phyloP scores from a whole-genome alignment of 495 filamentous ascomycete genomes.

The Thermothielavioides terrestris region DNA sequence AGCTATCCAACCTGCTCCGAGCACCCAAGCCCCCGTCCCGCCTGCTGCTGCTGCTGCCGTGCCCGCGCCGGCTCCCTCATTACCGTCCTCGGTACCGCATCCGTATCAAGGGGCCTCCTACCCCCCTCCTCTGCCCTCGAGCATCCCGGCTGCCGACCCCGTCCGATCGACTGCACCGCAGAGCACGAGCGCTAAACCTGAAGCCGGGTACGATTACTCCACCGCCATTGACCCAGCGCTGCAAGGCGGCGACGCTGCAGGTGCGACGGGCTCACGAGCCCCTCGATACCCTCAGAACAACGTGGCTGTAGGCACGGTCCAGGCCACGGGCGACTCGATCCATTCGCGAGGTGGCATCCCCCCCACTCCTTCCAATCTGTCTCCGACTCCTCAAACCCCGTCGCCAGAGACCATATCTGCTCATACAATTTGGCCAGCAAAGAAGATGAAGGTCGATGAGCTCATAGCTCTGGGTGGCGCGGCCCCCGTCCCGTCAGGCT shows the following conservation, averaged over 20 bases:
- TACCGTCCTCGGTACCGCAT: constrained; percentile 28
- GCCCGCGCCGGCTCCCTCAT: constrained; percentile 24
- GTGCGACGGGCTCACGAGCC: constrained; percentile 26
- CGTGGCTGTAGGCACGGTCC: constrained; percentile 17
- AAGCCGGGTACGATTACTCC: constrained; percentile 55
- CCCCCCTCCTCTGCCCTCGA: constrained; percentile 18
- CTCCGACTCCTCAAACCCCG: constrained; percentile 19
- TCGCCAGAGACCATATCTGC: constrained; percentile 27
- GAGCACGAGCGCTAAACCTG: constrained; percentile 50
- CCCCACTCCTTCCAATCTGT: constrained; percentile 16
- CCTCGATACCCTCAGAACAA: constrained; percentile 32
- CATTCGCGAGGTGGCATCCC: constrained; percentile 24
- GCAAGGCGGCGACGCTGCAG: constrained; percentile 35
- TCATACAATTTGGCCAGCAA: constrained; percentile 51
- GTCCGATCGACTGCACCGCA: constrained; percentile 41
- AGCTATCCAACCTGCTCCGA: constrained; percentile 61
- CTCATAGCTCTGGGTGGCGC: constrained; percentile 60
- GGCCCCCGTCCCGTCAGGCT: constrained; percentile 50
- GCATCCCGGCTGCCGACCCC: constrained; percentile 26
- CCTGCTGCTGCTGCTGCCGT: constrained; percentile 19
- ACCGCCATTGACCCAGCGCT: constrained; percentile 70
- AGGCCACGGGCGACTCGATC: constrained; percentile 9
- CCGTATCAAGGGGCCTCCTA: constrained; percentile 25
- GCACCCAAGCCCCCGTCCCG: constrained; percentile 18
- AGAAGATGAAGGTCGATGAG: constrained; percentile 65